A percentile compares a stretch with the other conserved stretches of the same genome.
Evolutionary conservation across 2,329 filamentous ascomycete genomes (phyloP).

Genomic region (Paracoccidioides lutzii): DNA sequence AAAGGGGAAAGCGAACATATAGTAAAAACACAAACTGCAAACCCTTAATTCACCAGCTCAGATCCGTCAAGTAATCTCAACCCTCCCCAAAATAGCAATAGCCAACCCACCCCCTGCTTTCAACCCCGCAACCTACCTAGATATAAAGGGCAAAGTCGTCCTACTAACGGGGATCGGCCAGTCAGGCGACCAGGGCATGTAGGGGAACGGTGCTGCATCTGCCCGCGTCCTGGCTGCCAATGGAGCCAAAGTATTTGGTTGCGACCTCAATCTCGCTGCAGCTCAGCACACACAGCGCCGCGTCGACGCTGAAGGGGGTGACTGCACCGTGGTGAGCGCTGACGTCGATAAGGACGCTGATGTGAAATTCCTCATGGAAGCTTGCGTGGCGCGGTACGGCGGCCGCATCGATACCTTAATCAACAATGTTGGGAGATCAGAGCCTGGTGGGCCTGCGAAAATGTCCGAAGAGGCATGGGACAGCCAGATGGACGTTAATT

Average conservation of each 20-base stretch:
- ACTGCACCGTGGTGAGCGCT: slow-evolving; percentile 31
- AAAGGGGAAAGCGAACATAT: neutral
- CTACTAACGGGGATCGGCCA: slow-evolving; percentile 22
- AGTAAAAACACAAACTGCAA: neutral
- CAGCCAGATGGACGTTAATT: slow-evolving; percentile 41
- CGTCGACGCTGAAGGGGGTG: slow-evolving; percentile 23
- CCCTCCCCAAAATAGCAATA: neutral
- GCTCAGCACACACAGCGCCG: slow-evolving; percentile 29
- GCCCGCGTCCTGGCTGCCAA: slow-evolving; percentile 37
- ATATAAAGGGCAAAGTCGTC: slow-evolving; percentile 15
- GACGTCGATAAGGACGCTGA: slow-evolving; percentile 42
- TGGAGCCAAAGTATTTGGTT: slow-evolving; percentile 40
- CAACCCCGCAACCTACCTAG: slow-evolving; percentile 9
- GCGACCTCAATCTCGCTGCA: slow-evolving; percentile 34
- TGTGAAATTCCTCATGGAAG: slow-evolving; percentile 41
- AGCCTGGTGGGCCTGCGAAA: slow-evolving; percentile 38
- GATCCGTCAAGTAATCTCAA: neutral
- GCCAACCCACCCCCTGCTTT: neutral
- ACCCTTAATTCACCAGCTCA: neutral
- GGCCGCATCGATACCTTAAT: slow-evolving; percentile 48
- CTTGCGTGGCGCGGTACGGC: slow-evolving; percentile 37
- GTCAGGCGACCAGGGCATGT: slow-evolving; percentile 30
- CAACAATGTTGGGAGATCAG: slow-evolving; percentile 48
- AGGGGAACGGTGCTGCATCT: slow-evolving; percentile 41
- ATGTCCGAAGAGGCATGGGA: slow-evolving; percentile 42